Conservation (phyloP, 2,329 filamentous ascomycete genomes). For the Clonostachys rosea region DNA sequence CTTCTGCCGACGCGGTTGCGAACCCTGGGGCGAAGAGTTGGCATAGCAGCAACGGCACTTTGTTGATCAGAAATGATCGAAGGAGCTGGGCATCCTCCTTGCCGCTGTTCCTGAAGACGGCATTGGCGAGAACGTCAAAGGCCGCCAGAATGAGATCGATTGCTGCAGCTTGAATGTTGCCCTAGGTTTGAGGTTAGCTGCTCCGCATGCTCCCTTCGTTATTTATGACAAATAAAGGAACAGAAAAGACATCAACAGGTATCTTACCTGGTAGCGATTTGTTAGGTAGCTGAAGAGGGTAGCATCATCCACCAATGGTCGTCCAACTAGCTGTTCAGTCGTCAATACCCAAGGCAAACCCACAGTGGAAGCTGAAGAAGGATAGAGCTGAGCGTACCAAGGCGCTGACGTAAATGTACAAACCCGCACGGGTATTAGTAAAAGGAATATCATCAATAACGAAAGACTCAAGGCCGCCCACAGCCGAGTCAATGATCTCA, state of each 20-base stretch:
- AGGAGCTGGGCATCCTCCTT: conserved; percentile 64
- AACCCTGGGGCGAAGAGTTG: conserved; percentile 60
- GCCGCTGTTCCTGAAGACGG: conserved; percentile 63
- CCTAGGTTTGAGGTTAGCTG: conserved; percentile 36
- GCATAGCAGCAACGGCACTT: conserved; percentile 49
- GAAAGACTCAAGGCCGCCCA: conserved; percentile 50
- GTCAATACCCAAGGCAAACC: not conserved
- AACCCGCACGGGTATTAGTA: conserved; percentile 71
- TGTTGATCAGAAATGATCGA: conserved; percentile 79
- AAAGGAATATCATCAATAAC: conserved; percentile 61
- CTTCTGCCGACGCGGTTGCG: conserved; percentile 70
- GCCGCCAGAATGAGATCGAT: conserved; percentile 82
- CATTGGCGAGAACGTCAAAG: conserved; percentile 86
- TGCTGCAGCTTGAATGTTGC: conserved; percentile 71
- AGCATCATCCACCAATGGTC: conserved; percentile 78
- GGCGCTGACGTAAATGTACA: conserved; percentile 83
- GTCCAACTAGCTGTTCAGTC: conserved; percentile 62
- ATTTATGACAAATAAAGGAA: not conserved
- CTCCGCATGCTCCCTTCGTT: not conserved
- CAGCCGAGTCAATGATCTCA: conserved; percentile 51
- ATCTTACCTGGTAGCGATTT: conserved; percentile 72
- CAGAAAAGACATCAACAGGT: not conserved
- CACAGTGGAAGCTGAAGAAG: not conserved
- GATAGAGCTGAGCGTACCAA: conserved; percentile 49
- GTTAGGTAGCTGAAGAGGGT: conserved; percentile 76